Percentiles rank a stretch among this genome's conserved stretches.
Evolutionary conservation across 345 rosid species (phyloP).

Genomic region (Linum tenue): DNA sequence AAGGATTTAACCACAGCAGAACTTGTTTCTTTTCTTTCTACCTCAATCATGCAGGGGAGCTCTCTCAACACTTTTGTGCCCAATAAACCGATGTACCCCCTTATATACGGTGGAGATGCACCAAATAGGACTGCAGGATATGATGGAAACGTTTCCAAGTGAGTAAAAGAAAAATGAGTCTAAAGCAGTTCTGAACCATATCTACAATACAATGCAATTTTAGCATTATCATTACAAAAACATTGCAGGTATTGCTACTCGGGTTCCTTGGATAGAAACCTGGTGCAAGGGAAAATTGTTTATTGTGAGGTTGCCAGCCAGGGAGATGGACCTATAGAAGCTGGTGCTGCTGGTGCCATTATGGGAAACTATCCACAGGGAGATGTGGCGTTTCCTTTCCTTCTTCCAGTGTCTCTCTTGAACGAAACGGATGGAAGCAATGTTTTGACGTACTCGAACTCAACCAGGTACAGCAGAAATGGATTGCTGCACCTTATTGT

Average conservation of each 20-base stretch:
- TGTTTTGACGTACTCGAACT: conserved; percentile 21
- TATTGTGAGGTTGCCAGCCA: neutral
- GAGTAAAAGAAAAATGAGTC: neutral
- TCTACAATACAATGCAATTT: neutral
- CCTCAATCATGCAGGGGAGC: neutral
- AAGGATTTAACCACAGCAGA: neutral
- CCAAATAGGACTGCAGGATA: conserved; percentile 14
- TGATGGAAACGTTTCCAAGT: conserved; percentile 12
- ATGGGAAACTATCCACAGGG: neutral
- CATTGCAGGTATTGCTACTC: neutral
- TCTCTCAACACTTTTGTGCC: neutral
- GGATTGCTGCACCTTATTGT: neutral
- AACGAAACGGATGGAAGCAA: neutral
- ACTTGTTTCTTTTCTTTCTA: neutral
- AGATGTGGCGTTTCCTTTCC: conserved; percentile 13
- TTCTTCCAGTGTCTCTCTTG: conserved; percentile 21
- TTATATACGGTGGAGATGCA: conserved; percentile 4
- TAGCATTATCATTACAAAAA: too few relatives aligned
- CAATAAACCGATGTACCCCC: neutral
- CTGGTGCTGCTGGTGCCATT: conserved; percentile 23
- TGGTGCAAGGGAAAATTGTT: conserved; percentile 9
- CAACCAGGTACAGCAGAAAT: conserved; percentile 16
- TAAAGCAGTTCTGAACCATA: neutral
- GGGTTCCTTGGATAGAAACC: neutral
- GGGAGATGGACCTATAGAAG: neutral